These are phyloP conservation scores for Irpex sp. DNA, from an alignment of 1,284 basidiomycete genomes.

Conservation along the genomic window DNA sequence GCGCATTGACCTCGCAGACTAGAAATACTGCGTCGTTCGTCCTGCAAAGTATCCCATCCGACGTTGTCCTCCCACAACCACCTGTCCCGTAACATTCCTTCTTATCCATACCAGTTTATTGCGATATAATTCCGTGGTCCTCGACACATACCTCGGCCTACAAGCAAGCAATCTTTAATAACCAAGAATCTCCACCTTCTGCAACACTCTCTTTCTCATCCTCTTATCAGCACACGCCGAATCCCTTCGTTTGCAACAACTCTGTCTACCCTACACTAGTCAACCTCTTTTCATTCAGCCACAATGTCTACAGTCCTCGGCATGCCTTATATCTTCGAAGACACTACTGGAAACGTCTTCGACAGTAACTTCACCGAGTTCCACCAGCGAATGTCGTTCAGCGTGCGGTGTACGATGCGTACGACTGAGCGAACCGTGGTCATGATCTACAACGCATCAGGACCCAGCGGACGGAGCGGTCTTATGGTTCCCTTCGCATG, in stretches of 20 bases:
- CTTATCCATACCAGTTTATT: not conserved
- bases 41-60: not conserved
- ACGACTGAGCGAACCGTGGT: constrained; percentile 41
- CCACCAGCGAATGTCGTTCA: constrained; percentile 53
- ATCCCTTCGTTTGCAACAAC: not conserved
- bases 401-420: constrained; percentile 43
- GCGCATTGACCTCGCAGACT: constrained; percentile 3
- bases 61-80: not conserved
- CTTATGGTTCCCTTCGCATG: constrained; percentile 37
- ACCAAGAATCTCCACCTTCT: not conserved
- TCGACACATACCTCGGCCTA: not conserved
- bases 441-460: constrained; percentile 44
- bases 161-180: not conserved
- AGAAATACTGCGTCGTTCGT: constrained; percentile 5
- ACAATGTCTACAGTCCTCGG: constrained; percentile 39
- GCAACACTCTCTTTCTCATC: not conserved
- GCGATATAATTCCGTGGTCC: not conserved
- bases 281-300: not conserved
- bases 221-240: not conserved
- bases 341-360: constrained; percentile 48
- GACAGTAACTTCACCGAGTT: constrained; percentile 59
- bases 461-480: constrained; percentile 21
- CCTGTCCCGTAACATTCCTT: not conserved
- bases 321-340: constrained; percentile 60
- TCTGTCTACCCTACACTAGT: not conserved